These are phyloP conservation scores for Metschnikowia cubensis DNA, from an alignment of 805 yeast species.

Conservation along the genomic window DNA sequence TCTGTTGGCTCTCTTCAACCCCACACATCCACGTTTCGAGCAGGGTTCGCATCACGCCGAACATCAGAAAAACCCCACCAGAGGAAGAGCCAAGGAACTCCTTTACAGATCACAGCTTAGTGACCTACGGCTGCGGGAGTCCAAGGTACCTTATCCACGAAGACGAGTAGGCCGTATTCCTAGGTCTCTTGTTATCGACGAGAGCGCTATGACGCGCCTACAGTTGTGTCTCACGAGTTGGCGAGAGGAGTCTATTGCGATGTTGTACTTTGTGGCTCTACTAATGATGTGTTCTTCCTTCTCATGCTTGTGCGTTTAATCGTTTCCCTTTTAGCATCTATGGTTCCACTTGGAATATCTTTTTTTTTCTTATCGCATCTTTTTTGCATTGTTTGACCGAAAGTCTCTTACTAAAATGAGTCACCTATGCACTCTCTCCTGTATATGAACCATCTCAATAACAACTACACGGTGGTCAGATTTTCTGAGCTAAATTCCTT, in stretches of 20 bases:
- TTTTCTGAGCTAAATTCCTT: too few relatives aligned
- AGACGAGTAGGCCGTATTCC: not conserved
- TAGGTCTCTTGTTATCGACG: not conserved
- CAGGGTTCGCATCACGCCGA: not conserved
- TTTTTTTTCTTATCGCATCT: not conserved
- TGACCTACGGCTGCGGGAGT: slow-evolving; percentile 4
- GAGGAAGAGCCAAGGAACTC: slow-evolving; percentile 13
- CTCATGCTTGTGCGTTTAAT: not conserved
- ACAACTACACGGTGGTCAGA: not conserved
- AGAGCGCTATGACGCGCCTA: not conserved
- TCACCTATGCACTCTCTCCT: not conserved
- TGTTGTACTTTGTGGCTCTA: not conserved
- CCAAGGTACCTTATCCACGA: slow-evolving; percentile 3
- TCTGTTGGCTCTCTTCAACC: not conserved
- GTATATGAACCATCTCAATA: not conserved
- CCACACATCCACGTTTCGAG: not conserved
- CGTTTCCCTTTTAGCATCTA: not conserved
- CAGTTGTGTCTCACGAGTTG: not conserved
- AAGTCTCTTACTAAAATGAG: not conserved
- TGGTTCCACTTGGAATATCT: not conserved
- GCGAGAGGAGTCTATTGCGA: not conserved
- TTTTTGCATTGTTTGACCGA: not conserved
- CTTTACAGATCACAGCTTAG: slow-evolving; percentile 14
- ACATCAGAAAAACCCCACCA: too few relatives aligned
- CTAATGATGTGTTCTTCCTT: not conserved